A percentile compares a stretch with the other conserved stretches of the same genome.
Conservation (phyloP, 495 filamentous ascomycete species). For the Ramalina intermedia region DNA sequence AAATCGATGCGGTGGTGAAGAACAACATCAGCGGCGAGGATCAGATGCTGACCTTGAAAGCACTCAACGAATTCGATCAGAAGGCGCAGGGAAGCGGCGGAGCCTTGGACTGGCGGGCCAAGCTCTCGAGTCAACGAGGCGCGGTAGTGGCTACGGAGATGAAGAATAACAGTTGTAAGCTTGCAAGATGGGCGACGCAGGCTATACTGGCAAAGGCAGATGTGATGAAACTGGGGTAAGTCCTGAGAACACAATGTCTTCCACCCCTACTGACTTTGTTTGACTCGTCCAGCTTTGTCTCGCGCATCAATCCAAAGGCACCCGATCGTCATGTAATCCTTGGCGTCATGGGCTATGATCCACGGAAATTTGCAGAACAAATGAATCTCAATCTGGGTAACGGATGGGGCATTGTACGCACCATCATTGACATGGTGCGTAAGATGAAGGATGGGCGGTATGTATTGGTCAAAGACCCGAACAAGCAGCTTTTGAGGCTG, state of each 20-base stretch:
- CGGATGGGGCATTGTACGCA: slow-evolving; percentile 97
- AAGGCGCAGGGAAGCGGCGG: slow-evolving; percentile 91
- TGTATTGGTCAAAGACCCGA: slow-evolving; percentile 74
- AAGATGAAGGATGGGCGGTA: slow-evolving; percentile 45
- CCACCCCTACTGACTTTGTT: neutral
- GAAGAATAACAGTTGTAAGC: slow-evolving; percentile 99
- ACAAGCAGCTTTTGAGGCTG: slow-evolving; percentile 80
- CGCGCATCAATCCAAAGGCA: slow-evolving; percentile 66
- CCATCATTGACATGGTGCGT: slow-evolving; percentile 75
- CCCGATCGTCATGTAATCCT: slow-evolving; percentile 86
- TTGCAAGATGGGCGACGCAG: slow-evolving; percentile 93
- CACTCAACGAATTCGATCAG: slow-evolving; percentile 95
- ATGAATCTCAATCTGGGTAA: slow-evolving; percentile 96
- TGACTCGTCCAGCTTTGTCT: neutral
- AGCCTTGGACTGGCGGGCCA: slow-evolving; percentile 89
- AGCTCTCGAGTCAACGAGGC: slow-evolving; percentile 83
- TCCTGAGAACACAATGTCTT: slow-evolving; percentile 12
- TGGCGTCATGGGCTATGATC: slow-evolving; percentile 93
- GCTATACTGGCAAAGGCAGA: slow-evolving; percentile 90
- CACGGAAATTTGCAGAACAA: slow-evolving; percentile 86
- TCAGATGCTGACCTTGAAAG: slow-evolving; percentile 83
- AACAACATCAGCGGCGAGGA: slow-evolving; percentile 77
- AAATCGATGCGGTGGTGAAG: slow-evolving; percentile 91
- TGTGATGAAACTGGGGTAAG: slow-evolving; percentile 87
- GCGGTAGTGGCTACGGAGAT: slow-evolving; percentile 98